A percentile compares a stretch with the other conserved stretches of the same genome.
phyloP scores from a whole-genome alignment of 2,329 filamentous ascomycete genomes.

The Clathrospora elynae region DNA sequence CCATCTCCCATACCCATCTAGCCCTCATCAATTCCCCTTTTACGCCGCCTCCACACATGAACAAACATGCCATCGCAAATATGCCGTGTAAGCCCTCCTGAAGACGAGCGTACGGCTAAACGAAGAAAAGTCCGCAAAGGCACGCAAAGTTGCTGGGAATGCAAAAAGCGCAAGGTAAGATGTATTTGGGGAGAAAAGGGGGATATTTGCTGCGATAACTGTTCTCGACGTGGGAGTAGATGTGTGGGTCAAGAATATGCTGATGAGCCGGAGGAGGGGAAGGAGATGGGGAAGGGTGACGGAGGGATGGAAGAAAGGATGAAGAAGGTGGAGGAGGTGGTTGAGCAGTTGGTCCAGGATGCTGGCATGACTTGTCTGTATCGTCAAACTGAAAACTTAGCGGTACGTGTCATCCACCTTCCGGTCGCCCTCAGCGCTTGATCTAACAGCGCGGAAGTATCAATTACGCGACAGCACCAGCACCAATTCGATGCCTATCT shows the following conservation, averaged over 20 bases:
- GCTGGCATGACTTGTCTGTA: too few species aligned
- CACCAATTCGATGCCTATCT: too few species aligned
- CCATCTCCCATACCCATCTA: too few species aligned
- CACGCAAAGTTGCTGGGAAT: constrained; percentile 49
- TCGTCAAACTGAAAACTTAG: too few species aligned
- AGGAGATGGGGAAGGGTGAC: not conserved
- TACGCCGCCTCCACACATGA: too few species aligned
- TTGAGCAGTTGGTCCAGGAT: constrained; percentile 17
- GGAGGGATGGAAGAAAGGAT: not conserved
- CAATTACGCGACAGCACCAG: too few species aligned
- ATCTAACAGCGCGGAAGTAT: too few species aligned
- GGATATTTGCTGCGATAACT: constrained; percentile 21
- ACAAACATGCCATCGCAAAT: not conserved
- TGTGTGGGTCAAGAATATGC: constrained; percentile 35
- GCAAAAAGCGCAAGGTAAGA: constrained; percentile 38
- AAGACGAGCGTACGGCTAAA: constrained; percentile 5
- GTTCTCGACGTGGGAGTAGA: constrained; percentile 16
- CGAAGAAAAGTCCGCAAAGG: constrained; percentile 46
- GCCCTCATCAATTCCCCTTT: too few species aligned
- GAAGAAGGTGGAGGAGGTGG: constrained; percentile 7
- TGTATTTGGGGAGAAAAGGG: constrained; percentile 20
- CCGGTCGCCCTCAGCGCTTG: too few species aligned
- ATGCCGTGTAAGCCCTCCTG: not conserved
- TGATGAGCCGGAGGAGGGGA: constrained; percentile 4
- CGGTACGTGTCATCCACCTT: too few species aligned